A percentile compares a stretch with the other conserved stretches of the same genome.
These are phyloP conservation scores for Clathrus columnatus DNA, from an alignment of 768 basidiomycete species.

Conservation along the genomic window DNA sequence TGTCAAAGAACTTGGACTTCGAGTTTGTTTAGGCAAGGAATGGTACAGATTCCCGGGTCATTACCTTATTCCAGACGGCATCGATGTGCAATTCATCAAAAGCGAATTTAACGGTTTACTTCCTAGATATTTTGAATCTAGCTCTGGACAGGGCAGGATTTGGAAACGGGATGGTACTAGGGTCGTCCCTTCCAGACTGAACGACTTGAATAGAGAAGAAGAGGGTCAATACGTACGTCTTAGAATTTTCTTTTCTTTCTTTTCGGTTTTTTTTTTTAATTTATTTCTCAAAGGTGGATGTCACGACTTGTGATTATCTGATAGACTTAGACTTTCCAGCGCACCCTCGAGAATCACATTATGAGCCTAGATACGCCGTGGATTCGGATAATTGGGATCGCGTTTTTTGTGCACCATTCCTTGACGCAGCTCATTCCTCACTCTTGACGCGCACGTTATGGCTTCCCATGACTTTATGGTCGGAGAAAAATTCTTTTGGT, in stretches of 20 bases:
- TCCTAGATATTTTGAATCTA: constrained; percentile 68
- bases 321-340: constrained; percentile 83
- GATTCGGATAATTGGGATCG: constrained; percentile 70
- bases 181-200: constrained; percentile 55
- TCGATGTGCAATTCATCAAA: constrained; percentile 83
- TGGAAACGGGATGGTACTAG: constrained; percentile 60
- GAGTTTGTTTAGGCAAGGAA: constrained; percentile 85
- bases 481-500: constrained; percentile 65
- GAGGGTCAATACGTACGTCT: constrained; percentile 68
- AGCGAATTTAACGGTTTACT: constrained; percentile 86
- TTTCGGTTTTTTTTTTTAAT: constrained; percentile 1
- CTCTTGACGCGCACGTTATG: constrained; percentile 70
- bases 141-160: constrained; percentile 24
- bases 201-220: constrained; percentile 83
- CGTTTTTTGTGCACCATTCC: constrained; percentile 71
- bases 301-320: constrained; percentile 77
- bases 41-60: constrained; percentile 94
- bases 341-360: constrained; percentile 41
- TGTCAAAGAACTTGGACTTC: constrained; percentile 60
- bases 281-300: constrained; percentile 46
- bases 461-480: constrained; percentile 67
- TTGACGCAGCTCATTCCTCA: constrained; percentile 71
- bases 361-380: constrained; percentile 75
- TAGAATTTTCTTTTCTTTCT: constrained; percentile 13
- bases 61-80: constrained; percentile 76